Evolutionary conservation across 371 early-diverging fungal species (phyloP).

Genomic region (Mucor velutinosus): DNA sequence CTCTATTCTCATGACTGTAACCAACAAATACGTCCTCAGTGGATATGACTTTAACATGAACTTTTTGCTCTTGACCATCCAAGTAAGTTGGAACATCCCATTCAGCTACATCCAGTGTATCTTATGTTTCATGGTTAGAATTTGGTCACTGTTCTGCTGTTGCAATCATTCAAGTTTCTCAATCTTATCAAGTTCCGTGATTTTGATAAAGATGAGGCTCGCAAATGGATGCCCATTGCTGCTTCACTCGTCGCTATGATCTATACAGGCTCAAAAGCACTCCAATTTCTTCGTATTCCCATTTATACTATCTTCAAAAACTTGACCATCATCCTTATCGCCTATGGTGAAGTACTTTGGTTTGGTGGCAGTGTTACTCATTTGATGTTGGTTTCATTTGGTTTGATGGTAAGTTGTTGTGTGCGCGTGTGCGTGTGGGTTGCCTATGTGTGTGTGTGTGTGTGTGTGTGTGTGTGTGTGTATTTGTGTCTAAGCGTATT

Average conservation of each 20-base stretch:
- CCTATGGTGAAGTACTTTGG: slow-evolving; percentile 90
- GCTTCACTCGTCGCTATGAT: slow-evolving; percentile 93
- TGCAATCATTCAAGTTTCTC: slow-evolving; percentile 60
- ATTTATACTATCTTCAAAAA: slow-evolving; percentile 99
- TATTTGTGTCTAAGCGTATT: background rate
- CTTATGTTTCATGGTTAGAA: slow-evolving; percentile 27
- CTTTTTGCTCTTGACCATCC: slow-evolving; percentile 88
- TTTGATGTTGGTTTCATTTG: slow-evolving; percentile 84
- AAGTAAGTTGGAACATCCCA: slow-evolving; percentile 51
- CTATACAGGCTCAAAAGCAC: slow-evolving; percentile 94
- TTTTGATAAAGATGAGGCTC: slow-evolving; percentile 68
- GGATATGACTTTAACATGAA: slow-evolving; percentile 85
- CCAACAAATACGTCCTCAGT: slow-evolving; percentile 91
- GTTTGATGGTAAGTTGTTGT: slow-evolving; percentile 73
- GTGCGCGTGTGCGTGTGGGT: background rate
- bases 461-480: background rate
- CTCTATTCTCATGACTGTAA: slow-evolving; percentile 92
- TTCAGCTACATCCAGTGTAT: background rate
- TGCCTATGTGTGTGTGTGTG: background rate
- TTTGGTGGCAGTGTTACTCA: slow-evolving; percentile 80
- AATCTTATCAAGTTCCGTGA: slow-evolving; percentile 71
- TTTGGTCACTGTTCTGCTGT: slow-evolving; percentile 39
- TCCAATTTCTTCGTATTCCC: slow-evolving; percentile 92
- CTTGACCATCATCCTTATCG: slow-evolving; percentile 96
- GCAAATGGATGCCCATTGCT: slow-evolving; percentile 90